Percentiles rank a stretch among this genome's conserved stretches.
Conservation (phyloP, 2,329 filamentous ascomycete species). For the Fusarium odoratissimum region DNA sequence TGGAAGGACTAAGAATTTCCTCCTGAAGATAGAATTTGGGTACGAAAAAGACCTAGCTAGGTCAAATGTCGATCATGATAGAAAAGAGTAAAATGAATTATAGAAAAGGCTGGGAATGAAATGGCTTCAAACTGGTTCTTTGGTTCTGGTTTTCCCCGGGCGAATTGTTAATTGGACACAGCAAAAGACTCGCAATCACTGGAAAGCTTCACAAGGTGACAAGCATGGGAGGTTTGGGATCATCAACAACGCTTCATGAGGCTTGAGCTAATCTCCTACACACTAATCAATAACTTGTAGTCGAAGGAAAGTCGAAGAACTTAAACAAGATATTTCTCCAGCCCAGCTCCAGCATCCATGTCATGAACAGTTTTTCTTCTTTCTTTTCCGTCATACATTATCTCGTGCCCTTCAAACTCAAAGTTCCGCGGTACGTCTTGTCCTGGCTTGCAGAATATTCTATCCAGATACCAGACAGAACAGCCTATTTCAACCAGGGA, state of each 20-base stretch:
- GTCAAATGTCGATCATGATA: constrained; percentile 9
- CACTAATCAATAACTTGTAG: constrained; percentile 19
- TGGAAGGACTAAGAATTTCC: constrained; percentile 64
- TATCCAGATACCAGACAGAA: background rate
- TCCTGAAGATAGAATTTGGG: constrained; percentile 13
- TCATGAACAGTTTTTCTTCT: background rate
- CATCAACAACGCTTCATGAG: background rate
- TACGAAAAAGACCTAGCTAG: constrained; percentile 3
- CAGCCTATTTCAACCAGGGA: background rate
- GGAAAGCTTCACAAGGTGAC: background rate
- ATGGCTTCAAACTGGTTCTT: background rate
- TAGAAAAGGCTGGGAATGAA: background rate
- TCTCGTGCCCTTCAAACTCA: constrained; percentile 4
- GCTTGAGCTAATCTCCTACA: constrained; percentile 18
- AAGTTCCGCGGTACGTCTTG: background rate
- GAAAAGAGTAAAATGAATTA: constrained; percentile 6
- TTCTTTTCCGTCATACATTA: background rate
- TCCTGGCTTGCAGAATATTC: background rate
- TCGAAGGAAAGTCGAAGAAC: constrained; percentile 9
- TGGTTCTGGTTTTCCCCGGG: background rate
- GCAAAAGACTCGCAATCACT: background rate
- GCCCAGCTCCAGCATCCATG: background rate
- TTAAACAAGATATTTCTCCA: constrained; percentile 11
- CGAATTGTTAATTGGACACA: background rate
- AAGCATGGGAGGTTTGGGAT: background rate